phyloP scores from a whole-genome alignment of 2,329 filamentous ascomycete species.

The Periconia sp. region DNA sequence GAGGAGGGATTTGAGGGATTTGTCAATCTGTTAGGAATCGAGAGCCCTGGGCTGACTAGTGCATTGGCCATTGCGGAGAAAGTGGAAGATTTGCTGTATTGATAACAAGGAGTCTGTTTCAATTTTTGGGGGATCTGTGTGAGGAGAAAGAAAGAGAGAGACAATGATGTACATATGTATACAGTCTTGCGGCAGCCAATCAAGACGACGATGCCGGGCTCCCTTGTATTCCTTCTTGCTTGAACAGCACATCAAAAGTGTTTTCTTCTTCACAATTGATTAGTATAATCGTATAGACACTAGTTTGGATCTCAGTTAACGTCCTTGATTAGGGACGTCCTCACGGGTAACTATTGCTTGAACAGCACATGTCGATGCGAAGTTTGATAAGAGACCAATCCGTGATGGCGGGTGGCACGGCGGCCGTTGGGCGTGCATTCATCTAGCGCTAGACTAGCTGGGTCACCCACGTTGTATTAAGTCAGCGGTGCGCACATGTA shows the following conservation, averaged over 20 bases:
- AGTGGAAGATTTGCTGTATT: slow-evolving; percentile 63
- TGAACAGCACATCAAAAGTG: too few relatives aligned
- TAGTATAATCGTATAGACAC: too few relatives aligned
- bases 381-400: slow-evolving; percentile 54
- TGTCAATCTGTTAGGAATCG: slow-evolving; percentile 88
- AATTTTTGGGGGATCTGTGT: too few relatives aligned
- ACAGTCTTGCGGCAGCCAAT: too few relatives aligned
- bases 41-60: slow-evolving; percentile 90
- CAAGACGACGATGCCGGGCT: too few relatives aligned
- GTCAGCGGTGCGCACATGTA: slow-evolving; percentile 53
- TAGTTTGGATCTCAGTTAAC: too few relatives aligned
- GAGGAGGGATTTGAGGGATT: slow-evolving; percentile 81
- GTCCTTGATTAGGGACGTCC: too few relatives aligned
- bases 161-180: too few relatives aligned
- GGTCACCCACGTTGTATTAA: slow-evolving; percentile 36
- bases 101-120: slow-evolving; percentile 5
- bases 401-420: slow-evolving; percentile 44
- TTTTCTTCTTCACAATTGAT: too few relatives aligned
- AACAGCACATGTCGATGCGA: slow-evolving; percentile 49
- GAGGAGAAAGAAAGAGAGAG: too few relatives aligned
- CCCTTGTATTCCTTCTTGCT: too few relatives aligned
- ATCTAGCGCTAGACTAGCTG: background rate
- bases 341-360: too few relatives aligned
- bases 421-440: slow-evolving; percentile 43
- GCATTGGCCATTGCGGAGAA: slow-evolving; percentile 80